Evolutionary conservation across 345 rosid genomes (phyloP), one percentile per base, ranked within the genome.

Genomic region (Triadica sebifera): DNA sequence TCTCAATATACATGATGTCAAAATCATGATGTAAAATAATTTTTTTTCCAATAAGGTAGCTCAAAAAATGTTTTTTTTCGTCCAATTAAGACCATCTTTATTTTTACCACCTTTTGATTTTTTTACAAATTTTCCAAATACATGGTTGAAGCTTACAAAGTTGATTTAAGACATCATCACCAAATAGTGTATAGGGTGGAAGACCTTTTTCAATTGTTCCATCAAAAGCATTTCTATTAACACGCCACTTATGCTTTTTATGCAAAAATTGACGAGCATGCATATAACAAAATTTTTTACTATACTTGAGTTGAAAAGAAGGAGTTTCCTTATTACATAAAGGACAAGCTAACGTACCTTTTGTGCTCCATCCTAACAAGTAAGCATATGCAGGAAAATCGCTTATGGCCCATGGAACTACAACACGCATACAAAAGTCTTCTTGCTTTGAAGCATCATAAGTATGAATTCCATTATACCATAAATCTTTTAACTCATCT

Each of bases 1-100:
- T 80, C 24, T 72, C 74, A 20, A 69, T 52, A 12, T 79, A 67
- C 47, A 74, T 74, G 0, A 22, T 67, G 57, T 79, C 67, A 4
- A 73, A 49, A 16, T 55, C 50, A 12, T 51, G 69, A 1, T 20
- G 17, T 0, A 73, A 4, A 0, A 59, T 9, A 34, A 60, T 62
- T 17, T 2, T 22, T 19, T 37, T 37, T 61, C 38, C n/a, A n/a
- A n/a, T n/a, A n/a, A n/a, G n/a, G n/a, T n/a, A n/a, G n/a, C n/a
- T n/a, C n/a, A n/a, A n/a, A n/a, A 47, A 63, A 62, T 60, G 12
- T 37, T 73, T 24, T 64, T 62, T 2, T 73, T 73, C 6, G 8
- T 50, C 76, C 61, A 45, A 59, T 61, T 37, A 25, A 46, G 20
- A 0, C 0, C 0, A 16, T 24, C 34, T 60, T 29, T 29, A 12